A percentile compares a stretch with the other conserved stretches of the same genome.
These are phyloP conservation scores for Chalaropsis thielavioides DNA, from an alignment of 2,329 filamentous ascomycete genomes.

Conservation along the genomic window DNA sequence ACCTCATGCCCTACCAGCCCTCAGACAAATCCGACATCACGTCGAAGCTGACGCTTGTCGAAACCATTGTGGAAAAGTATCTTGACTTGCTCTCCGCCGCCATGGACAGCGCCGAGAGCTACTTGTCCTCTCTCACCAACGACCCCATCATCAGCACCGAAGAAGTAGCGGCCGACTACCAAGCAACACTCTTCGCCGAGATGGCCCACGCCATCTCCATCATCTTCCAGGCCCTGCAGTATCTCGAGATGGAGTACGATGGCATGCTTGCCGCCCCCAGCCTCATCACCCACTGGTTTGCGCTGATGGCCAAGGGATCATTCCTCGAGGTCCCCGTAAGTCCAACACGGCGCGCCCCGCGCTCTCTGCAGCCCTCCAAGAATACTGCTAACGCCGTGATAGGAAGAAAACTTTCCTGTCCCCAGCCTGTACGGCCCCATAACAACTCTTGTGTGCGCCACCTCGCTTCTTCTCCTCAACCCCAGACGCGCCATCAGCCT, in stretches of 20 bases:
- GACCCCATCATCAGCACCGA: conserved; percentile 36
- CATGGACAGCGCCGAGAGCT: conserved; percentile 35
- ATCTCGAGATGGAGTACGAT: conserved; percentile 29
- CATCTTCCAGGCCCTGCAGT: conserved; percentile 44
- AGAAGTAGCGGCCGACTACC: conserved; percentile 44
- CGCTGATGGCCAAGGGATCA: conserved; percentile 41
- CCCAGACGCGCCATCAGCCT: conserved; percentile 43
- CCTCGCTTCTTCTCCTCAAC: conserved; percentile 60
- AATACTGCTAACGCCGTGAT: background rate
- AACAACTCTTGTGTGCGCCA: conserved; percentile 53
- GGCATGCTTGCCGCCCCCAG: conserved; percentile 11
- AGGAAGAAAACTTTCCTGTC: conserved; percentile 14
- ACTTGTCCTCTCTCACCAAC: conserved; percentile 38
- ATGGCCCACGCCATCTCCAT: conserved; percentile 59
- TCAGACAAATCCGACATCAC: conserved; percentile 6
- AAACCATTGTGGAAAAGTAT: conserved; percentile 28
- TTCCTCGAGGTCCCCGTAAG: conserved; percentile 57
- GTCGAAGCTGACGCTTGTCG: conserved; percentile 10
- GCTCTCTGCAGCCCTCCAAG: too few species aligned
- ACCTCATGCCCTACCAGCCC: conserved; percentile 18
- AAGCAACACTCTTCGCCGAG: conserved; percentile 50
- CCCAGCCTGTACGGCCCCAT: conserved; percentile 17
- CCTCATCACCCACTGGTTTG: conserved; percentile 15
- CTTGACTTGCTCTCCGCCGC: conserved; percentile 33
- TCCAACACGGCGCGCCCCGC: too few species aligned